Evolutionary conservation across 2,329 filamentous ascomycete species (phyloP).

Genomic region (Westerdykella aurantiaca): DNA sequence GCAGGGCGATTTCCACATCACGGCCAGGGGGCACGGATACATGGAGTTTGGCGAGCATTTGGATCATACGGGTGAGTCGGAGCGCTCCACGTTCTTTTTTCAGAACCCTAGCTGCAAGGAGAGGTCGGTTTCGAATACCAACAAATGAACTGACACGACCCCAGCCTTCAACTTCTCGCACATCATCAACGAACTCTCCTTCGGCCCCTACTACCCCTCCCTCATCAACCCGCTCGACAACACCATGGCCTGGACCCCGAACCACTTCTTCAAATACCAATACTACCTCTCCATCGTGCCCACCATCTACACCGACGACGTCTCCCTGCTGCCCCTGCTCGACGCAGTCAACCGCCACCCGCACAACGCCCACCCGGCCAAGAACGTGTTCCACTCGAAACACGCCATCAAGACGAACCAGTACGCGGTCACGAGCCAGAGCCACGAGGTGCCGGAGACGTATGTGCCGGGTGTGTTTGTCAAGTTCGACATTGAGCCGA

Average conservation of each 20-base stretch:
- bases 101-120: neutral
- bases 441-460: slow-evolving; percentile 60
- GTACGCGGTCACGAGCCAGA: slow-evolving; percentile 93
- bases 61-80: slow-evolving; percentile 66
- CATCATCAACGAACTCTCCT: slow-evolving; percentile 91
- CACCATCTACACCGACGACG: slow-evolving; percentile 69
- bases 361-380: slow-evolving; percentile 25
- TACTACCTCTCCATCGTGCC: slow-evolving; percentile 96
- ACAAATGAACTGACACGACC: slow-evolving; percentile 5
- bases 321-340: slow-evolving; percentile 45
- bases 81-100: neutral
- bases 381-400: slow-evolving; percentile 29
- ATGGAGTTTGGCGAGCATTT: slow-evolving; percentile 72
- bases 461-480: slow-evolving; percentile 86
- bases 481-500: slow-evolving; percentile 98
- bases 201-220: slow-evolving; percentile 92
- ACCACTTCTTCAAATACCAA: slow-evolving; percentile 92
- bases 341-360: slow-evolving; percentile 33
- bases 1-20: slow-evolving; percentile 97
- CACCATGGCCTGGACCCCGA: slow-evolving; percentile 67
- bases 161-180: slow-evolving; percentile 96
- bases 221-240: slow-evolving; percentile 91
- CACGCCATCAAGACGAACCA: slow-evolving; percentile 86
- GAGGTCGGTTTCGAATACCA: neutral
- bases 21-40: slow-evolving; percentile 92